phyloP scores from a whole-genome alignment of 768 basidiomycete genomes.

The Lanmaoa rubissima region DNA sequence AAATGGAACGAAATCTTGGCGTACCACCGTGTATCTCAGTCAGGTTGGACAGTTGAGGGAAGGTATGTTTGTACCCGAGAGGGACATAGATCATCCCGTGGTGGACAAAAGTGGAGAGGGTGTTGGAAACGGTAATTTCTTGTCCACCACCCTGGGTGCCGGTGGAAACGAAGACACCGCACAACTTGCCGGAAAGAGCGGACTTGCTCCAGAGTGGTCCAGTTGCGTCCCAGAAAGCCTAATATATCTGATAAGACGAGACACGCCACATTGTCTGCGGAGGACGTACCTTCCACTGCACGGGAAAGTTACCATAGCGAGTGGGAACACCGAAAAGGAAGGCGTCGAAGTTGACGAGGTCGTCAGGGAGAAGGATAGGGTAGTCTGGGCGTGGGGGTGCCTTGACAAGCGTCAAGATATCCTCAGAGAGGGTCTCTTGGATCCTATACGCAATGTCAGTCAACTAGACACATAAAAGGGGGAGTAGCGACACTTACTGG shows the following conservation, averaged over 20 bases:
- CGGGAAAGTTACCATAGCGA: slow-evolving; percentile 49
- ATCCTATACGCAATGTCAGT: slow-evolving; percentile 43
- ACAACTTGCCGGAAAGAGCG: slow-evolving; percentile 47
- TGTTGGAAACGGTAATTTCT: slow-evolving; percentile 36
- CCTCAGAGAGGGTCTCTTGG: slow-evolving; percentile 76
- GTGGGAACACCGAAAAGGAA: slow-evolving; percentile 46
- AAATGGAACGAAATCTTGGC: slow-evolving; percentile 6
- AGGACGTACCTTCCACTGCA: slow-evolving; percentile 55
- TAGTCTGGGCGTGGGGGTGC: slow-evolving; percentile 73
- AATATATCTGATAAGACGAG: slow-evolving; percentile 20
- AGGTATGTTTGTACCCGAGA: slow-evolving; percentile 46
- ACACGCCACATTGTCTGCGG: not conserved
- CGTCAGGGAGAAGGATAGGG: slow-evolving; percentile 30
- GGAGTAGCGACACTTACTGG: slow-evolving; percentile 37
- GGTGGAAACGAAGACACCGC: slow-evolving; percentile 44
- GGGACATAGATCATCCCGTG: slow-evolving; percentile 56
- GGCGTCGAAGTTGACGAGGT: slow-evolving; percentile 37
- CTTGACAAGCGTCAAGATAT: slow-evolving; percentile 65
- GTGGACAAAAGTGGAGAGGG: slow-evolving; percentile 50
- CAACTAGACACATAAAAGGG: not conserved
- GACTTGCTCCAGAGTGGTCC: slow-evolving; percentile 45
- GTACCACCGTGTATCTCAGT: slow-evolving; percentile 47
- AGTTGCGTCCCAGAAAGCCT: slow-evolving; percentile 50
- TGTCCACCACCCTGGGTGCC: slow-evolving; percentile 51
- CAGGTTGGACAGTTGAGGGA: slow-evolving; percentile 39